Base-by-base conservation (phyloP, 345 rosid genomes). In the Corchorus capsularis region DNA sequence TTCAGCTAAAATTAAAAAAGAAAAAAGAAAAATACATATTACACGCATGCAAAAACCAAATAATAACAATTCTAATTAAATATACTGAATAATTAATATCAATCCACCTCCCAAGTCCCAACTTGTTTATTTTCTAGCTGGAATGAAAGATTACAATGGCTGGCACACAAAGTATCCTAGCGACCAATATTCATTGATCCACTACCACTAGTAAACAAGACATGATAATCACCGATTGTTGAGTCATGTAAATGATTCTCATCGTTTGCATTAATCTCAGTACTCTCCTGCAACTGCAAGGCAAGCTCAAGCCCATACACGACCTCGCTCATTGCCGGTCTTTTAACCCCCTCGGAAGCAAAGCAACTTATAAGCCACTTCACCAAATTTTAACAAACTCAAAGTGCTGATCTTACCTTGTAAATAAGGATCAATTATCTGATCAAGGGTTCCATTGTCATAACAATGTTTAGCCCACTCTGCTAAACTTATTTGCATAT, bases 301-400 rank as follows among this genome's bases (percentile, higher is more conserved):
- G 84, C 86, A 5, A 81, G 74, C 73, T 84, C 82, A 60, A 84
- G 84, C 71, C 79, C 82, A 73, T 82, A 76, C 82, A 84, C 77
- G 50, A 84, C 84, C 76, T 84, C 86, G 68, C 86, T 82, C 86
- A 84, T 84, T 16, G 77, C 66, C 3, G 82, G 86, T 2, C 86
- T 76, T 63, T 81, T 79, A 0, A 76, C 78, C 16, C 86, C 82
- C 2, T 78, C 77, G 15, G 79, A 82, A 2, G 86, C 84, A 47
- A 81, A 76, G 54, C 84, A 81, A 72, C 76, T 81, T 70, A 81
- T 80, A 1, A 1, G 79, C 82, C 0, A 83, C 77, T 55, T 81
- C 84, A 0, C 73, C 84, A 11, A 79, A 83, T 34, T 84, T 84
- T 75, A 77, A 68, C 6, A 81, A 35, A 2, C 84, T 78, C 63